Evolutionary conservation across 2,329 filamentous ascomycete species (phyloP).

Genomic region (Ramichloridium luteum): DNA sequence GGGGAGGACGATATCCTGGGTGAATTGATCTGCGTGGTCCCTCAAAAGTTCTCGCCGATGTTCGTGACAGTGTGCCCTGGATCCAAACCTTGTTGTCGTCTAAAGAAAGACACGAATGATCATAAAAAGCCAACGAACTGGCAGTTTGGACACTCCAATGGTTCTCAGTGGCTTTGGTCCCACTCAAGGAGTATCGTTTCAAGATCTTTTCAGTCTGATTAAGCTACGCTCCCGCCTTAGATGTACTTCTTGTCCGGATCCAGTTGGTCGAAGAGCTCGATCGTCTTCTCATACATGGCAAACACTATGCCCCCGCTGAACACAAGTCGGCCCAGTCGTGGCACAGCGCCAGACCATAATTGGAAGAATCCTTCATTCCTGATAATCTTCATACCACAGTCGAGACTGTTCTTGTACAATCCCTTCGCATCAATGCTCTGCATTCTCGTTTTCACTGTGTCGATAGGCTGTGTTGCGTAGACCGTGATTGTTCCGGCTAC

Average conservation of each 20-base stretch:
- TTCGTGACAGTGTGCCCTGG: no score
- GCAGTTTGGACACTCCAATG: no score
- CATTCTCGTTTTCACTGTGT: conserved; percentile 95
- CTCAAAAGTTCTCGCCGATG: no score
- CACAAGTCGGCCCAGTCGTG: conserved; percentile 70
- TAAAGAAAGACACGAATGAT: no score
- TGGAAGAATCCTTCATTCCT: conserved; percentile 80
- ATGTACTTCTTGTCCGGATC: conserved; percentile 81
- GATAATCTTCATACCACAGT: conserved; percentile 72
- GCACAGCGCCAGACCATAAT: conserved; percentile 88
- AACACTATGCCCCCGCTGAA: conserved; percentile 95
- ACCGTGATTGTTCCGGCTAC: conserved; percentile 86
- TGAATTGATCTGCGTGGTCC: no score
- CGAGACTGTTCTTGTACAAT: conserved; percentile 76
- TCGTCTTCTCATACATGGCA: conserved; percentile 94
- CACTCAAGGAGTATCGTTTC: no score
- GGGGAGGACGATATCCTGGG: no score
- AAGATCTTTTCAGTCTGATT: no score
- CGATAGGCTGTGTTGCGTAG: conserved; percentile 58
- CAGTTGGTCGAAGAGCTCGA: conserved; percentile 66
- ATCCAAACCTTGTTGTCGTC: no score
- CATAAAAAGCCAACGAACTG: no score
- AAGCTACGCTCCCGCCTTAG: no score
- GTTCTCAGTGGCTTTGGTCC: no score
- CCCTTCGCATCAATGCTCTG: conserved; percentile 78